These are phyloP conservation scores for Tremella mesenterica DNA, from an alignment of 768 basidiomycete genomes.

Conservation along the genomic window DNA sequence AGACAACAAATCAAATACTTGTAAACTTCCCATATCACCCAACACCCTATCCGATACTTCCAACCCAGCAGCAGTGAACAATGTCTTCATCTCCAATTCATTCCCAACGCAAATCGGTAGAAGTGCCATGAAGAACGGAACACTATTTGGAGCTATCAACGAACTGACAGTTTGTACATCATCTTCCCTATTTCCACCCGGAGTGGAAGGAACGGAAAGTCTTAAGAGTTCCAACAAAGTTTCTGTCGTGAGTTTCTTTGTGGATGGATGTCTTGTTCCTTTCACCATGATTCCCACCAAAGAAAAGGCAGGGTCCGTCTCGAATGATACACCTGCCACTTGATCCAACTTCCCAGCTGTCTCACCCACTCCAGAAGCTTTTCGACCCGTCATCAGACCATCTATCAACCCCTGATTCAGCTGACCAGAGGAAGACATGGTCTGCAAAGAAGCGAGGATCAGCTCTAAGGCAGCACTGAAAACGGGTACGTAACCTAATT, in stretches of 20 bases:
- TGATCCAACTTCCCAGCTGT: constrained; percentile 64
- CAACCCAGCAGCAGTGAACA: constrained; percentile 59
- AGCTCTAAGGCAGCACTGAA: constrained; percentile 61
- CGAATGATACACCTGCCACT: constrained; percentile 66
- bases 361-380: constrained; percentile 53
- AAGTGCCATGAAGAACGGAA: constrained; percentile 33
- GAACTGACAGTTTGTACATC: background rate
- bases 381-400: constrained; percentile 53
- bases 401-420: constrained; percentile 25
- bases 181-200: constrained; percentile 6
- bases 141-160: constrained; percentile 5
- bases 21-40: constrained; percentile 6
- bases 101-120: constrained; percentile 17
- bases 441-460: constrained; percentile 58
- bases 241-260: constrained; percentile 48
- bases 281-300: constrained; percentile 77
- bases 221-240: constrained; percentile 54
- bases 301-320: constrained; percentile 68
- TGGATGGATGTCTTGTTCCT: constrained; percentile 62
- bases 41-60: constrained; percentile 42
- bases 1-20: constrained; percentile 18
- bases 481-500: constrained; percentile 60
- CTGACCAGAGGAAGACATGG: constrained; percentile 54
- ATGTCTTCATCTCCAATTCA: constrained; percentile 51
- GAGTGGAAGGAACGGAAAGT: constrained; percentile 2